Evolutionary conservation across 2,329 filamentous ascomycete species (phyloP).

Genomic region (Tolypocladium paradoxum): DNA sequence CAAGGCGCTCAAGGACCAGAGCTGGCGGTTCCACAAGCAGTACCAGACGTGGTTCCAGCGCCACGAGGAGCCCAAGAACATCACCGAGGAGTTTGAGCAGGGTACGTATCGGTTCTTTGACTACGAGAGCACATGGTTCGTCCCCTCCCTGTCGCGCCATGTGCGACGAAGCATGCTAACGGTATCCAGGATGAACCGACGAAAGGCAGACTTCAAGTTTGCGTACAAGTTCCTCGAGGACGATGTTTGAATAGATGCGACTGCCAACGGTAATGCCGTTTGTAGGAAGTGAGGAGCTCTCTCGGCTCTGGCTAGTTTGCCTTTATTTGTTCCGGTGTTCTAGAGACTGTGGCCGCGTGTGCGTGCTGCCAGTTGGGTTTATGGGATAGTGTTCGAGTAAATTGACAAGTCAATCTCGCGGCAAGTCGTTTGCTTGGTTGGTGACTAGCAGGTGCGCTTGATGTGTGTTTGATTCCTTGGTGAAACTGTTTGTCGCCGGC

Average conservation of each 20-base stretch:
- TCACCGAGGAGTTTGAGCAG: slow-evolving; percentile 97
- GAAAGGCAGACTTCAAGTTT: slow-evolving; percentile 97
- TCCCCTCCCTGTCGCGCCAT: not conserved
- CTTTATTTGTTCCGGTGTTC: not conserved
- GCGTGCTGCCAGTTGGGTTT: not conserved
- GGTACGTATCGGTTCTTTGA: slow-evolving; percentile 99
- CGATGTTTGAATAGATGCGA: slow-evolving; percentile 32
- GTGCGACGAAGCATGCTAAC: slow-evolving; percentile 6
- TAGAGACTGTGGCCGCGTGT: not conserved
- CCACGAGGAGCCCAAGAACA: slow-evolving; percentile 96
- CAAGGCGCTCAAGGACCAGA: slow-evolving; percentile 95
- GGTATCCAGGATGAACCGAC: slow-evolving; percentile 82
- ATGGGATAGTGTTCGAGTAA: not conserved
- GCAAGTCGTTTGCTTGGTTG: not conserved
- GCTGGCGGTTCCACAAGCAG: slow-evolving; percentile 98
- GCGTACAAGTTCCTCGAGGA: slow-evolving; percentile 97
- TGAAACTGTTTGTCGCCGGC: not conserved
- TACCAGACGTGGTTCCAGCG: slow-evolving; percentile 99
- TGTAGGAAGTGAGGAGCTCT: not conserved
- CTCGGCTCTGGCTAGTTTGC: not conserved
- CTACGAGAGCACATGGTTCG: slow-evolving; percentile 97
- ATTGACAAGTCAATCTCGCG: not conserved
- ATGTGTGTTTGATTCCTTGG: not conserved
- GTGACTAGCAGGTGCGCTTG: not conserved
- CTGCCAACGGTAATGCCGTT: not conserved